These are phyloP conservation scores for Kwoniella newhampshirensis DNA, from an alignment of 768 basidiomycete species.

Conservation along the genomic window DNA sequence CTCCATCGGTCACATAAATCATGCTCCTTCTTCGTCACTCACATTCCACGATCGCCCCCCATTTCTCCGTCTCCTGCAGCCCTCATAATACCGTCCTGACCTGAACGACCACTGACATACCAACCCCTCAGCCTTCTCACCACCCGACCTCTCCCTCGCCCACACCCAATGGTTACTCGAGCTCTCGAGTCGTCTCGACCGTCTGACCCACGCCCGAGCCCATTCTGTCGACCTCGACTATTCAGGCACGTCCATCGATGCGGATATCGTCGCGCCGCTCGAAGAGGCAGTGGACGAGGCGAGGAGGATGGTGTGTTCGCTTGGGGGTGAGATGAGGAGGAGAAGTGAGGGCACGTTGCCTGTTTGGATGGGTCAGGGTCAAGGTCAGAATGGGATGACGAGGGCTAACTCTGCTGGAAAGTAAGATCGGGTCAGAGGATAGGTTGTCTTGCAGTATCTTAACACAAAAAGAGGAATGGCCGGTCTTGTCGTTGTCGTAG, in stretches of 20 bases:
- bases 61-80: not conserved
- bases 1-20: no score
- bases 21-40: no score
- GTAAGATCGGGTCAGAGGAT: no score
- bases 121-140: constrained; percentile 25
- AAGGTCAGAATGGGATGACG: not conserved
- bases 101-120: not conserved
- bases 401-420: constrained; percentile 7
- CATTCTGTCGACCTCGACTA: constrained; percentile 26
- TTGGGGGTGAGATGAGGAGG: constrained; percentile 35
- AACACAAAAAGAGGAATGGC: no score
- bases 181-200: constrained; percentile 19
- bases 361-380: constrained; percentile 16
- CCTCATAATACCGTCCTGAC: not conserved
- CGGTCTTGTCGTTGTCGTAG: no score
- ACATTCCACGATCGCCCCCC: no score
- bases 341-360: constrained; percentile 34
- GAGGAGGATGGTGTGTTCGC: constrained; percentile 34
- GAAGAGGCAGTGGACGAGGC: constrained; percentile 40
- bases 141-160: constrained; percentile 29
- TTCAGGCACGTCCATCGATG: constrained; percentile 22
- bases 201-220: constrained; percentile 10
- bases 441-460: no score
- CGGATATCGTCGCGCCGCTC: constrained; percentile 21
- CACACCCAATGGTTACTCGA: constrained; percentile 33